These are phyloP conservation scores for Neonectria magnoliae DNA, from an alignment of 2,329 filamentous ascomycete genomes.

Conservation along the genomic window DNA sequence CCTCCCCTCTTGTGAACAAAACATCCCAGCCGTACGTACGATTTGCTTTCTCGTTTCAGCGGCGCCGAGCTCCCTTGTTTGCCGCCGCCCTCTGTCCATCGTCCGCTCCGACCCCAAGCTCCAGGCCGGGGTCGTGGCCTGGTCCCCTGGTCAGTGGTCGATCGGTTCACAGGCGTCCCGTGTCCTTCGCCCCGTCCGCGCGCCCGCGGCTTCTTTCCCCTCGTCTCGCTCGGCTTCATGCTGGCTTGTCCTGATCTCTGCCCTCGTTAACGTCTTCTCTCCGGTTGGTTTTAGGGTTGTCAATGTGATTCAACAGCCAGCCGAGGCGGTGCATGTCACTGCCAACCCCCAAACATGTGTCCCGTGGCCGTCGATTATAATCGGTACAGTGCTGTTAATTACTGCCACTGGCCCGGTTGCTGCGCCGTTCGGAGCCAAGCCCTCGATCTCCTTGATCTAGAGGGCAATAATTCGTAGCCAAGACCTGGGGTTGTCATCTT, in stretches of 20 bases:
- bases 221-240: background rate
- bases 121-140: slow-evolving; percentile 3
- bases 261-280: background rate
- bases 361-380: background rate
- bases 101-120: slow-evolving; percentile 4
- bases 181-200: slow-evolving; percentile 11
- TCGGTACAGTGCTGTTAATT: no score
- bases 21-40: background rate
- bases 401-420: slow-evolving; percentile 4
- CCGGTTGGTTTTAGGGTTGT: background rate
- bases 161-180: slow-evolving; percentile 25
- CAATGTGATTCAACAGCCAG: slow-evolving; percentile 2
- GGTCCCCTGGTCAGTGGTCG: slow-evolving; percentile 13
- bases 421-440: slow-evolving; percentile 36
- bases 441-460: slow-evolving; percentile 22
- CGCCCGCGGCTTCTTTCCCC: slow-evolving; percentile 6
- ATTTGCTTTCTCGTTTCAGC: slow-evolving; percentile 20
- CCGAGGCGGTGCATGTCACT: slow-evolving; percentile 33
- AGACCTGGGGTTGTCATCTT: slow-evolving; percentile 30
- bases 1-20: no score
- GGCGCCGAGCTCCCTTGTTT: background rate
- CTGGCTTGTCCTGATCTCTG: background rate
- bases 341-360: slow-evolving; percentile 31
- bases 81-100: slow-evolving; percentile 7
- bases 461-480: slow-evolving; percentile 29